These are phyloP conservation scores for Penicillium brevicompactum DNA, from an alignment of 2,329 filamentous ascomycete genomes.

Conservation along the genomic window DNA sequence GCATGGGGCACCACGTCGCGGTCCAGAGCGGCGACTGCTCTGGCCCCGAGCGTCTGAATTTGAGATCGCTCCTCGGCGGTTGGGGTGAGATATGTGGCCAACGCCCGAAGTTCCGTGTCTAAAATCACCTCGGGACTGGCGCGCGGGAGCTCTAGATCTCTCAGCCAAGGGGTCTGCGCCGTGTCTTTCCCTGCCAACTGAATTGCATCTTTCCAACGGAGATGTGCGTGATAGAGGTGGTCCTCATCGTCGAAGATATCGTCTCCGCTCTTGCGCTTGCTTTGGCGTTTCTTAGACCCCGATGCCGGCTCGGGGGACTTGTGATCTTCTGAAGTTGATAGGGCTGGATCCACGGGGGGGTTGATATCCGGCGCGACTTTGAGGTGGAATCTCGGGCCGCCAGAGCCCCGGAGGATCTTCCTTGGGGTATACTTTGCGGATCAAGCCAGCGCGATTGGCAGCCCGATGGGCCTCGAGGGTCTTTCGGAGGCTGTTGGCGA, in stretches of 20 bases:
- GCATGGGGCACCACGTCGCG: slow-evolving; percentile 24
- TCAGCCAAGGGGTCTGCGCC: slow-evolving; percentile 39
- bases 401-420: slow-evolving; percentile 16
- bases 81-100: slow-evolving; percentile 49
- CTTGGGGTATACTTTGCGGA: slow-evolving; percentile 33
- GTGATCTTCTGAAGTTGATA: not conserved
- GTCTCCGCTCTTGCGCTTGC: not conserved
- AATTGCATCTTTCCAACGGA: slow-evolving; percentile 3
- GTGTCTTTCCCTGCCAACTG: slow-evolving; percentile 16
- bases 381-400: slow-evolving; percentile 17
- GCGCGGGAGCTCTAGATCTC: slow-evolving; percentile 18
- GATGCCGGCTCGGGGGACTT: not conserved
- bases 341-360: slow-evolving; percentile 2
- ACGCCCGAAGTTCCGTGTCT: slow-evolving; percentile 50
- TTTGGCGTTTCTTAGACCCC: slow-evolving; percentile 1
- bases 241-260: not conserved
- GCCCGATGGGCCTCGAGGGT: slow-evolving; percentile 46
- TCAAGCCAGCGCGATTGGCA: slow-evolving; percentile 38
- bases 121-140: slow-evolving; percentile 33
- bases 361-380: slow-evolving; percentile 17
- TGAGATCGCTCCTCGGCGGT: slow-evolving; percentile 44
- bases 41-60: slow-evolving; percentile 27
- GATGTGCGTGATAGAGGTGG: not conserved
- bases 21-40: slow-evolving; percentile 34
- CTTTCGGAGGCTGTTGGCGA: slow-evolving; percentile 37